phyloP scores from a whole-genome alignment of 2,329 filamentous ascomycete genomes.

The Atkinsonella hypoxylon region DNA sequence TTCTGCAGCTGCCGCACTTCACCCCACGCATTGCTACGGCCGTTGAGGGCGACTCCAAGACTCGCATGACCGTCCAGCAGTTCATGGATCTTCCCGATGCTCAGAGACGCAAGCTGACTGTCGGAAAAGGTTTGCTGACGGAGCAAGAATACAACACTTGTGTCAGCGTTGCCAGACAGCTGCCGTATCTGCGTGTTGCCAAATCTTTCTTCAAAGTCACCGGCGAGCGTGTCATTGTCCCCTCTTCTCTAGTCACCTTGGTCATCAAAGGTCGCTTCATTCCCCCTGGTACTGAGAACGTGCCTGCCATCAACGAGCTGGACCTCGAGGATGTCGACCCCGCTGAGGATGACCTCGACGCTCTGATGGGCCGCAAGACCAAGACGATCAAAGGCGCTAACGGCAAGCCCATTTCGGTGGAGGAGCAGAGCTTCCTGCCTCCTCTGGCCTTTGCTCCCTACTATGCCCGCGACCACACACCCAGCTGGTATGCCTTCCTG shows the following conservation, averaged over 20 bases:
- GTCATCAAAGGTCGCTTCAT: conserved; percentile 92
- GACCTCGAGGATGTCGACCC: conserved; percentile 89
- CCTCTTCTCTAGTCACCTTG: conserved; percentile 82
- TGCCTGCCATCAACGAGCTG: conserved; percentile 62
- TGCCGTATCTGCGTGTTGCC: conserved; percentile 73
- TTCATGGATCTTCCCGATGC: conserved; percentile 78
- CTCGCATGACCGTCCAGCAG: conserved; percentile 67
- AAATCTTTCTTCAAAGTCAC: conserved; percentile 98
- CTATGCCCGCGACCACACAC: conserved; percentile 78
- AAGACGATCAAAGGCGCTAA: conserved; percentile 50
- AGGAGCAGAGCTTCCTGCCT: conserved; percentile 57
- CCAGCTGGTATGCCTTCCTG: conserved; percentile 89
- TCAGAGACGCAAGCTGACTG: conserved; percentile 57
- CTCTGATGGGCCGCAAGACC: conserved; percentile 66
- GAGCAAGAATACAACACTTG: conserved; percentile 67
- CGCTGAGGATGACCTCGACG: conserved; percentile 83
- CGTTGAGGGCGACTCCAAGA: conserved; percentile 63
- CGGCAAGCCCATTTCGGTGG: conserved; percentile 43
- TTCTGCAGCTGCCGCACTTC: conserved; percentile 85
- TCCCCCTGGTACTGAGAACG: conserved; percentile 65
- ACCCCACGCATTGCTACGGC: conserved; percentile 53
- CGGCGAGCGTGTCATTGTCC: conserved; percentile 85
- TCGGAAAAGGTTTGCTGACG: conserved; percentile 59
- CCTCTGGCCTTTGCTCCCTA: conserved; percentile 86
- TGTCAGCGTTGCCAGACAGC: conserved; percentile 65